Evolutionary conservation across 768 basidiomycete genomes (phyloP).

Genomic region (Hygrophoropsis aurantiaca): DNA sequence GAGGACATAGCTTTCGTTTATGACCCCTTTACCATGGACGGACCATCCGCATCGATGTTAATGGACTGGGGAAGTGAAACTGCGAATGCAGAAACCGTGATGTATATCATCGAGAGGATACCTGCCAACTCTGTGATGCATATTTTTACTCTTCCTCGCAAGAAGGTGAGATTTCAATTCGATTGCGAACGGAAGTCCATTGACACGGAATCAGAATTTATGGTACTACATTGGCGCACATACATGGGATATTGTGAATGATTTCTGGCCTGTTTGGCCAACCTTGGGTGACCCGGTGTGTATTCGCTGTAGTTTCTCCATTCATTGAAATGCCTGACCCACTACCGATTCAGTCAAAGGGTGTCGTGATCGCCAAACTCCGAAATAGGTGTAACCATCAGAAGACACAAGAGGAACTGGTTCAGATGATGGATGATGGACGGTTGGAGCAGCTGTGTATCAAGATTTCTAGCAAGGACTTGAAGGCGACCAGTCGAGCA

Average conservation of each 20-base stretch:
- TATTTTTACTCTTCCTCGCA: conserved; percentile 49
- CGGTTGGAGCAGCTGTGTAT: conserved; percentile 47
- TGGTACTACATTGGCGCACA: conserved; percentile 57
- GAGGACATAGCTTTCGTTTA: conserved; percentile 47
- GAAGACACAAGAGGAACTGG: conserved; percentile 34
- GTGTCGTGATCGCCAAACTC: conserved; percentile 34
- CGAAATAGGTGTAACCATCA: conserved; percentile 33
- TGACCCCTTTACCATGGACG: conserved; percentile 57
- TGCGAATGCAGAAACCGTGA: conserved; percentile 31
- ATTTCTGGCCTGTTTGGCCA: conserved; percentile 37
- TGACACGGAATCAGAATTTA: conserved; percentile 29
- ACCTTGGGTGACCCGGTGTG: conserved; percentile 37
- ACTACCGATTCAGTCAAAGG: conserved; percentile 34
- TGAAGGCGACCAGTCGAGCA: conserved; percentile 14
- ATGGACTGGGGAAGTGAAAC: conserved; percentile 51
- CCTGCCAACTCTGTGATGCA: conserved; percentile 37
- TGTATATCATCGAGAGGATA: conserved; percentile 32
- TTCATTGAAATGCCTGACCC: conserved; percentile 6
- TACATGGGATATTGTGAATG: conserved; percentile 37
- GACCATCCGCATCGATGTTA: conserved; percentile 39
- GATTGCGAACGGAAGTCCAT: not conserved
- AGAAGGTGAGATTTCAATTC: conserved; percentile 35
- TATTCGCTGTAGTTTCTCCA: not conserved
- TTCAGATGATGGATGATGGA: conserved; percentile 36
- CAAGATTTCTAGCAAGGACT: conserved; percentile 30